A percentile compares a stretch with the other conserved stretches of the same genome.
Evolutionary conservation across 192 early-diverging fungal genomes (phyloP).

Genomic region (Podila horticola): DNA sequence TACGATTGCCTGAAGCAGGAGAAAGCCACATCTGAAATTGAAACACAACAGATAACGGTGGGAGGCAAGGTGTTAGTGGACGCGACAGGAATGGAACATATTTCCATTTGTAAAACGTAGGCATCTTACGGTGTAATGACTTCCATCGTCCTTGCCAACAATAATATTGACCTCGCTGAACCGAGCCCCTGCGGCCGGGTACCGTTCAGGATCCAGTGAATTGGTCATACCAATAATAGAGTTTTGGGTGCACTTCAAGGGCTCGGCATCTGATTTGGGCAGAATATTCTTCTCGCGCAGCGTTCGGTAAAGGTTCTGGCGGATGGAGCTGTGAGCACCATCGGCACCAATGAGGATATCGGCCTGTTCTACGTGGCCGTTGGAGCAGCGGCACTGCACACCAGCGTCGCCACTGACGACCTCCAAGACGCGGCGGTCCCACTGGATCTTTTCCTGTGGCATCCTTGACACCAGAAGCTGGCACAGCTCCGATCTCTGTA

Average conservation of each 20-base stretch:
- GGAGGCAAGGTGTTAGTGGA: no score
- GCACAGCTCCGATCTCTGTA: conserved; percentile 13
- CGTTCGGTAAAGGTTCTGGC: conserved; percentile 11
- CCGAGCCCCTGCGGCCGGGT: neutral
- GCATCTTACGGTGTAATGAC: conserved; percentile 13
- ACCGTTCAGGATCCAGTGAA: neutral
- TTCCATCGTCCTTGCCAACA: conserved; percentile 4
- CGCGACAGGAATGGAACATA: neutral
- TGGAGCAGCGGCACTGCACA: conserved; percentile 42
- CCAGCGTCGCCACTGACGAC: conserved; percentile 30
- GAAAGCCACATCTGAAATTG: conserved; percentile 27
- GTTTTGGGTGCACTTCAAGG: conserved; percentile 14
- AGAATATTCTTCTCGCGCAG: conserved; percentile 5
- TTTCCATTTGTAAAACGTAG: neutral
- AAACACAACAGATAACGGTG: neutral
- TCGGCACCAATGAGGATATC: conserved; percentile 34
- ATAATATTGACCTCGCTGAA: conserved; percentile 16
- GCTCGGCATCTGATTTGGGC: conserved; percentile 12
- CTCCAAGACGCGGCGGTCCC: conserved; percentile 32
- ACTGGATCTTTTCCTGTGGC: conserved; percentile 21
- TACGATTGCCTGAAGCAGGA: conserved; percentile 9
- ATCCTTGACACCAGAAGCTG: conserved; percentile 26
- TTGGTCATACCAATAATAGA: conserved; percentile 15
- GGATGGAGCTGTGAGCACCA: conserved; percentile 23
- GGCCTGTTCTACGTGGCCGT: conserved; percentile 30